Evolutionary conservation across 2,329 filamentous ascomycete genomes (phyloP).

Genomic region (Ascochyta koolunga): DNA sequence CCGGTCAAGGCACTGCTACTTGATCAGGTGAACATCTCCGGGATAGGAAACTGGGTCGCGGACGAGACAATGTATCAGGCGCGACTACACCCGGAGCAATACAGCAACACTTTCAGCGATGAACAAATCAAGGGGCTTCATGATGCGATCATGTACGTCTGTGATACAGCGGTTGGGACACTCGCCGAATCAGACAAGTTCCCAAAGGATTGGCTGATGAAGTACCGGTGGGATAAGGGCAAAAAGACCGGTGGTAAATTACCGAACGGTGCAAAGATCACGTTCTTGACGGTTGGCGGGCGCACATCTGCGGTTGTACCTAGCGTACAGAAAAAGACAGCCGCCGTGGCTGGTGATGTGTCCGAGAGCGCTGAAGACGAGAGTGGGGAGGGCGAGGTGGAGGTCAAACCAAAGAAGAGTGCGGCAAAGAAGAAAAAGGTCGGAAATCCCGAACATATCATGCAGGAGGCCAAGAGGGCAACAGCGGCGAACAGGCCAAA

Average conservation of each 20-base stretch:
- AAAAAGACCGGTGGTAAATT: conserved; percentile 73
- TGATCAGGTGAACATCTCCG: conserved; percentile 86
- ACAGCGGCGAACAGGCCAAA: conserved; percentile 19
- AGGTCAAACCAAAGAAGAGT: conserved; percentile 38
- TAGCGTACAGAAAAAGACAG: conserved; percentile 82
- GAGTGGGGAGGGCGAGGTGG: conserved; percentile 28
- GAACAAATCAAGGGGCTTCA: conserved; percentile 75
- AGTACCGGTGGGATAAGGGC: conserved; percentile 87
- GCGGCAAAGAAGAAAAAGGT: conserved; percentile 41
- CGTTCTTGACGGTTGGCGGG: conserved; percentile 86
- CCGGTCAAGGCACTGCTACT: conserved; percentile 88
- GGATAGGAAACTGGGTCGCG: conserved; percentile 96
- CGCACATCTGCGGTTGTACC: conserved; percentile 90
- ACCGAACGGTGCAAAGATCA: conserved; percentile 84
- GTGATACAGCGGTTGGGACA: conserved; percentile 76
- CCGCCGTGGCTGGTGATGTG: conserved; percentile 62
- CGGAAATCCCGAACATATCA: conserved; percentile 13
- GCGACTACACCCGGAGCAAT: conserved; percentile 88
- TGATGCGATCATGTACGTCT: conserved; percentile 76
- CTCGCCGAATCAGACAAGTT: conserved; percentile 85
- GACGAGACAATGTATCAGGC: conserved; percentile 94
- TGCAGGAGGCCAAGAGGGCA: conserved; percentile 2
- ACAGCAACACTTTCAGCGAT: conserved; percentile 79
- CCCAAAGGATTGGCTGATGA: conserved; percentile 83
- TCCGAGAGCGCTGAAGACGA: conserved; percentile 41